These are phyloP conservation scores for Pseudonitzschia pungens DNA, from an alignment of 108 stramenopile species.

Conservation along the genomic window DNA sequence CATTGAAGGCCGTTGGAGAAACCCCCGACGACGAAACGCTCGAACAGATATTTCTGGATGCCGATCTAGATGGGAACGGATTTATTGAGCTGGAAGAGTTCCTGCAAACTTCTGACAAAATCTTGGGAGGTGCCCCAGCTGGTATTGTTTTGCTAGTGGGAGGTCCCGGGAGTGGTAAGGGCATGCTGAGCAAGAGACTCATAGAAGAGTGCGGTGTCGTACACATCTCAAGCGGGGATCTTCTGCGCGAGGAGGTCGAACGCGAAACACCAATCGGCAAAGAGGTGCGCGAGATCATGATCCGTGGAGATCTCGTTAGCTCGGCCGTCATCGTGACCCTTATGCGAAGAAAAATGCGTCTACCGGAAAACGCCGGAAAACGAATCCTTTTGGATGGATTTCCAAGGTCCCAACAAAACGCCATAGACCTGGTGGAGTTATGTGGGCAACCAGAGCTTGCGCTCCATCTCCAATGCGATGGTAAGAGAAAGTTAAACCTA, in stretches of 20 bases:
- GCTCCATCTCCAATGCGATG: slow-evolving; percentile 74
- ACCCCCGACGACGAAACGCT: slow-evolving; percentile 47
- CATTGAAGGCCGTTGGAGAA: slow-evolving; percentile 64
- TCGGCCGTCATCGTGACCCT: slow-evolving; percentile 80
- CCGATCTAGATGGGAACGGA: slow-evolving; percentile 63
- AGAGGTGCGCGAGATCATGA: slow-evolving; percentile 88
- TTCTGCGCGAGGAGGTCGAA: slow-evolving; percentile 89
- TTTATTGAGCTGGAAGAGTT: slow-evolving; percentile 67
- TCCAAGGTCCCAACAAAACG: slow-evolving; percentile 79
- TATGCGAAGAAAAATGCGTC: slow-evolving; percentile 79
- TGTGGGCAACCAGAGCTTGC: slow-evolving; percentile 80
- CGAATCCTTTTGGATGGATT: slow-evolving; percentile 89
- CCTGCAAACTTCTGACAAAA: slow-evolving; percentile 44
- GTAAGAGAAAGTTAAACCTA: background rate
- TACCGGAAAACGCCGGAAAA: slow-evolving; percentile 45
- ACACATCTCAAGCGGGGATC: slow-evolving; percentile 92
- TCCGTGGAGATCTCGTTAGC: slow-evolving; percentile 78
- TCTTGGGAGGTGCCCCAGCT: slow-evolving; percentile 70
- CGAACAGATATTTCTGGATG: slow-evolving; percentile 51
- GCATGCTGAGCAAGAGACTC: slow-evolving; percentile 72
- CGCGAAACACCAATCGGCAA: slow-evolving; percentile 76
- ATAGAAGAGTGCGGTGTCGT: slow-evolving; percentile 87
- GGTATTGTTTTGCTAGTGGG: slow-evolving; percentile 92
- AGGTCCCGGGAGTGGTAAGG: slow-evolving; percentile 96
- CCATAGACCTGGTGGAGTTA: slow-evolving; percentile 63